Percentiles rank a stretch among this genome's conserved stretches.
Evolutionary conservation across 2,329 filamentous ascomycete species (phyloP).

Genomic region (Aspergillus ustus): DNA sequence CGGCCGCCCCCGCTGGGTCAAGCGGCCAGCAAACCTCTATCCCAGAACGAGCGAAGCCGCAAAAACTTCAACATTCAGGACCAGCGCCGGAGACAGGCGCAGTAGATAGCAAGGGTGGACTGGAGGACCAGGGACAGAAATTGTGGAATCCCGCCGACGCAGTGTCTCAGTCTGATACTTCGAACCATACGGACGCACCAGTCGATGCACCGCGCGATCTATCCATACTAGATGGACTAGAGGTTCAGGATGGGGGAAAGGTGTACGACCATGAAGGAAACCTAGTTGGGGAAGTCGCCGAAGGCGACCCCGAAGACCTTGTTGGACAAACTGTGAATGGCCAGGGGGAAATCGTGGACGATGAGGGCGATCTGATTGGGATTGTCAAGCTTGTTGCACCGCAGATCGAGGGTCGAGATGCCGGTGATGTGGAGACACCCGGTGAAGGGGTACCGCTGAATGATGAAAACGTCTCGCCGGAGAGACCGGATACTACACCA

Average conservation of each 20-base stretch:
- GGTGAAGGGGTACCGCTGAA: background rate
- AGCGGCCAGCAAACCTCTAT: no score
- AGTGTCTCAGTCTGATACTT: no score
- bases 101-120: no score
- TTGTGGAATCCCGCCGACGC: no score
- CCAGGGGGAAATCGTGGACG: slow-evolving; percentile 10
- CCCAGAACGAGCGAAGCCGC: no score
- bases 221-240: slow-evolving; percentile 44
- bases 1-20: no score
- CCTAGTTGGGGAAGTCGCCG: slow-evolving; percentile 43
- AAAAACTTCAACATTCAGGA: no score
- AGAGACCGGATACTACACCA: no score
- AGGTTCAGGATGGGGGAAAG: slow-evolving; percentile 43
- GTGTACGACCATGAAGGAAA: slow-evolving; percentile 42
- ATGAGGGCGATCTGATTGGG: slow-evolving; percentile 43
- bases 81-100: no score
- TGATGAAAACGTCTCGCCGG: no score
- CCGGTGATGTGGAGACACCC: slow-evolving; percentile 6
- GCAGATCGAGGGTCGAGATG: slow-evolving; percentile 38
- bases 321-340: slow-evolving; percentile 43
- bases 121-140: no score
- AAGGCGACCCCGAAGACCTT: slow-evolving; percentile 48
- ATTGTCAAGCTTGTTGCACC: slow-evolving; percentile 32
- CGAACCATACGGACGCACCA: background rate
- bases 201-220: slow-evolving; percentile 31